phyloP scores from a whole-genome alignment of 768 basidiomycete genomes.

The Russula sp. region DNA sequence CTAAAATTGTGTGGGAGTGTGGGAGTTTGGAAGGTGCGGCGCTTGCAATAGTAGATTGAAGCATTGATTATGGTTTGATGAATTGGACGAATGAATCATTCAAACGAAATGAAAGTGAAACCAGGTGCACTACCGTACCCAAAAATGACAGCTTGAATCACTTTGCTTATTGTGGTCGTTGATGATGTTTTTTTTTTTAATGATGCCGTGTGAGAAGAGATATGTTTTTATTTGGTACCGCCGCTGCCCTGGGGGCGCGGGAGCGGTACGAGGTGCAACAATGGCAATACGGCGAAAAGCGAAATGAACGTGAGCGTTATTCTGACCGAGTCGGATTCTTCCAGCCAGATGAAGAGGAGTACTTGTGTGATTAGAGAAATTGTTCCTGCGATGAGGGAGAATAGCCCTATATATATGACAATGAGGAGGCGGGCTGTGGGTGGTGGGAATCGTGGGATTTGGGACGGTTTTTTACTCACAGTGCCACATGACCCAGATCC shows the following conservation, averaged over 20 bases:
- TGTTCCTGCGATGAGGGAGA: conserved; percentile 16
- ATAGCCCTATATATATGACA: conserved; percentile 11
- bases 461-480: conserved; percentile 16
- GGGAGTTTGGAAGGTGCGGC: conserved; percentile 3
- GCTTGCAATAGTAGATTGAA: neutral
- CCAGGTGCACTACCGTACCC: neutral
- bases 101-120: neutral
- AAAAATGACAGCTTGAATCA: neutral
- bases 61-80: neutral
- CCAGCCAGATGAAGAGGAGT: conserved; percentile 23
- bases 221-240: neutral
- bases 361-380: conserved; percentile 16
- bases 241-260: too few species aligned
- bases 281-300: conserved; percentile 16
- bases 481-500: conserved; percentile 27
- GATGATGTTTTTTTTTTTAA: too few species aligned
- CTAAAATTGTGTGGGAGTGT: neutral
- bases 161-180: neutral
- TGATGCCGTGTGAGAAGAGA: neutral
- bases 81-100: neutral
- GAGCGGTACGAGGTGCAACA: conserved; percentile 12
- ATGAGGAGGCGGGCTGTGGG: neutral
- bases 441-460: too few species aligned
- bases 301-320: conserved; percentile 20
- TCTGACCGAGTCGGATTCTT: conserved; percentile 21